Evolutionary conservation across 2,329 filamentous ascomycete genomes (phyloP).

Genomic region (Colletotrichum sp.): DNA sequence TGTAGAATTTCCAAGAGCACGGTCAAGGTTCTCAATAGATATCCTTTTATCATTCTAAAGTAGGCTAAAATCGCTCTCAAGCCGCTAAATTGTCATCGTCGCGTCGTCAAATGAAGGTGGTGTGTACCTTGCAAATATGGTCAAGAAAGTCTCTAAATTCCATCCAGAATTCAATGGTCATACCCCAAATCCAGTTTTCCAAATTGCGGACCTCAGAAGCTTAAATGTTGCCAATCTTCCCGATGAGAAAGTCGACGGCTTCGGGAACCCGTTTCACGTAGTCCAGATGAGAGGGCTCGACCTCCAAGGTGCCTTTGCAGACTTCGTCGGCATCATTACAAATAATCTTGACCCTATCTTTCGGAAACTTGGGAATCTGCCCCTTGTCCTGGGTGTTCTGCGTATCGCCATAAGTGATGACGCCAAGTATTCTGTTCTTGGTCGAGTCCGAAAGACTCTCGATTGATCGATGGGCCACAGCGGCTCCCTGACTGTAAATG

Average conservation of each 20-base stretch:
- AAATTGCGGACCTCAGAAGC: too few species aligned
- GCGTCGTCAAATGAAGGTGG: not conserved
- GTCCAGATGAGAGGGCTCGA: slow-evolving; percentile 39
- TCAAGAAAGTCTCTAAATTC: not conserved
- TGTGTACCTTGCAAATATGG: not conserved
- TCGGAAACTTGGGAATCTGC: slow-evolving; percentile 37
- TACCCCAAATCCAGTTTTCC: too few species aligned
- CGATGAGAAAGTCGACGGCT: slow-evolving; percentile 32
- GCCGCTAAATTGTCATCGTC: not conserved
- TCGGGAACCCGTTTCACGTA: slow-evolving; percentile 38
- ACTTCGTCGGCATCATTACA: slow-evolving; percentile 44
- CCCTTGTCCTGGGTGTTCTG: slow-evolving; percentile 35
- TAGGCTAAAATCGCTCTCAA: not conserved
- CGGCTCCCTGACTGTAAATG: slow-evolving; percentile 34
- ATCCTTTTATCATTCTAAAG: too few species aligned
- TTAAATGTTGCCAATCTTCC: slow-evolving; percentile 3
- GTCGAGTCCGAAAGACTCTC: slow-evolving; percentile 22
- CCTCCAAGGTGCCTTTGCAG: slow-evolving; percentile 37
- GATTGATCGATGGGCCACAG: slow-evolving; percentile 29
- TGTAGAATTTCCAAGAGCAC: not conserved
- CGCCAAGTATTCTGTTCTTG: slow-evolving; percentile 23
- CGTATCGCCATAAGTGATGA: slow-evolving; percentile 29
- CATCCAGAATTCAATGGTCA: not conserved
- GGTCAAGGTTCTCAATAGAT: too few species aligned
- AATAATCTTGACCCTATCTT: slow-evolving; percentile 40